Evolutionary conservation across 768 basidiomycete genomes (phyloP), one percentile per base, ranked within the genome.

Genomic region (Psilocybe sp.): DNA sequence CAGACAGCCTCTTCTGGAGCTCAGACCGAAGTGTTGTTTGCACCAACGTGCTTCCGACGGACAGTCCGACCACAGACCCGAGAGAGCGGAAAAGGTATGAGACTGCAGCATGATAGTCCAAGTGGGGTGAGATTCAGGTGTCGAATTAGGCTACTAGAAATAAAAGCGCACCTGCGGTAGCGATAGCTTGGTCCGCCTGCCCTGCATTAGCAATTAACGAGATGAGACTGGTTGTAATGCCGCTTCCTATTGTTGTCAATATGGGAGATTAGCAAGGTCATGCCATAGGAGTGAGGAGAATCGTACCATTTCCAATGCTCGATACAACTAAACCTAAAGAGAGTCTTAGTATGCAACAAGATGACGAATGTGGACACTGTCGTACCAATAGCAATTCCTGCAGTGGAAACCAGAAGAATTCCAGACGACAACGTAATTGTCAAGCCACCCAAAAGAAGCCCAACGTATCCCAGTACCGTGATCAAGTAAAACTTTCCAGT

Each of bases 61-160:
- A 81, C 1, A 85, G 57, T 1, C 81, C 80, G 18, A 84, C 64
- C 7, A 85, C 80, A 1, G 74, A 75, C 2, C 83, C 83, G 11
- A 85, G 60, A 2, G 82, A 83, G 33, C 83, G 79, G 70, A 85
- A 85, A 33, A 86, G 80, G 60, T 84, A 84, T 0, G 81, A 83
- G 1, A 80, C 83, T 82, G 56, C 6, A 40, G 44, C 10, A 31
- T 18, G 16, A 40, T 23, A 9, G 2, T 23, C 19, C 13, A n/a
- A 23, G 12, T 36, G 40, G 6, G 32, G 41, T 8, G 16, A 16
- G 31, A 12, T n/a, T 47, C 8, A 40, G 39, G 11, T 8, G n/a
- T 9, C 40, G 31, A 10, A 47, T 3, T 12, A 20, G 33, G 12
- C 7, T 11, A 38, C 18, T 20, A 31, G 12, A 13, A 32, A 49